Evolutionary conservation across 768 basidiomycete genomes (phyloP).

Genomic region (Tricholoma furcatifolium): DNA sequence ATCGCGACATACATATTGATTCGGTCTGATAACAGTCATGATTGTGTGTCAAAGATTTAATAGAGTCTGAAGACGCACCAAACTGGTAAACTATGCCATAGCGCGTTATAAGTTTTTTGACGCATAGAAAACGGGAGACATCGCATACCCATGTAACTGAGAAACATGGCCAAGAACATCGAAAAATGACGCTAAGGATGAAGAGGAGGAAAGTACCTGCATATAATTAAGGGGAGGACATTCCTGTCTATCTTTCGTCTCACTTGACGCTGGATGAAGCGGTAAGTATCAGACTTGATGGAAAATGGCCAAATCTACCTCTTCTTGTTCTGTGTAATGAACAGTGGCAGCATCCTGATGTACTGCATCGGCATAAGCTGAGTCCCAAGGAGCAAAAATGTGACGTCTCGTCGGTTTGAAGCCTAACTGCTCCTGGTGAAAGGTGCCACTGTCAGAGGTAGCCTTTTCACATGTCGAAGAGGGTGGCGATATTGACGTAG

Average conservation of each 20-base stretch:
- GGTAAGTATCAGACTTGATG: not conserved
- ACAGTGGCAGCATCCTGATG: constrained; percentile 48
- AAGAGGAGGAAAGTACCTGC: constrained; percentile 31
- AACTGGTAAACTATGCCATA: constrained; percentile 40
- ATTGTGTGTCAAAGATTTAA: not conserved
- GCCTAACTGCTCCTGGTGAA: constrained; percentile 24
- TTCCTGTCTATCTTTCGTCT: constrained; percentile 48
- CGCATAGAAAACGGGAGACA: not conserved
- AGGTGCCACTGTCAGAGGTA: too few relatives aligned
- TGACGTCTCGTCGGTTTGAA: constrained; percentile 39
- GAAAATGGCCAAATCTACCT: constrained; percentile 27
- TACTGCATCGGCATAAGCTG: constrained; percentile 45
- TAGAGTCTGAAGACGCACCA: constrained; percentile 25
- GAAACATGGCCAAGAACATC: too few relatives aligned
- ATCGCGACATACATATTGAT: constrained; percentile 47
- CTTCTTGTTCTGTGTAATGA: constrained; percentile 46
- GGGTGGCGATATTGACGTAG: too few relatives aligned
- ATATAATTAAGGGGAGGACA: constrained; percentile 48
- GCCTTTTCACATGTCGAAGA: too few relatives aligned
- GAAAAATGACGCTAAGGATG: not conserved
- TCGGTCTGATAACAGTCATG: constrained; percentile 35
- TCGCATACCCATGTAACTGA: constrained; percentile 47
- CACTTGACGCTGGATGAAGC: constrained; percentile 21
- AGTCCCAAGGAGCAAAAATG: constrained; percentile 48
- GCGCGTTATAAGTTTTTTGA: constrained; percentile 17